phyloP scores from a whole-genome alignment of 139 green algal genomes.

The Asterochloris erici region DNA sequence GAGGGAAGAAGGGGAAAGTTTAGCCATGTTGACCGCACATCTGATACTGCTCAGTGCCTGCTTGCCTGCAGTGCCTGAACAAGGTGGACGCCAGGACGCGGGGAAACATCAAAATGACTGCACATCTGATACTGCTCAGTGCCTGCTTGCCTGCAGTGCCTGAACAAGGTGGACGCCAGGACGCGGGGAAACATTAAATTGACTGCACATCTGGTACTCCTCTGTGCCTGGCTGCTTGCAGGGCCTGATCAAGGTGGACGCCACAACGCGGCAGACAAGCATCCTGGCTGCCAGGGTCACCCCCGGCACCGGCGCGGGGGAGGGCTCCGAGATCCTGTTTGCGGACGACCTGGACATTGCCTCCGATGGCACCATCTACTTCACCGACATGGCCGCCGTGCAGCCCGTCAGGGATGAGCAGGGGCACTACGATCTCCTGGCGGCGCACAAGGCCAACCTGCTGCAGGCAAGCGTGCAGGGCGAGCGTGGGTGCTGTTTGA shows the following conservation, averaged over 20 bases:
- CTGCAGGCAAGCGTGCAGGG: too few species aligned
- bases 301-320: not conserved
- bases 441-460: too few species aligned
- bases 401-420: too few species aligned
- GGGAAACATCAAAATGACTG: not conserved
- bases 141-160: too few species aligned
- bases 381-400: constrained; percentile 3
- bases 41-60: too few species aligned
- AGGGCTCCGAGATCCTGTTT: constrained; percentile 2
- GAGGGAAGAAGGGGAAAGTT: too few species aligned
- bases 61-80: constrained; percentile 5
- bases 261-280: not conserved
- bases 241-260: not conserved
- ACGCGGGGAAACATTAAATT: not conserved
- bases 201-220: not conserved
- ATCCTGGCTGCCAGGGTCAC: constrained; percentile 1
- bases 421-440: too few species aligned
- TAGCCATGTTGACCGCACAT: too few species aligned
- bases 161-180: not conserved
- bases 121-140: too few species aligned
- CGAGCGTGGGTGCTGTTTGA: too few species aligned
- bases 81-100: not conserved
- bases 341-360: constrained; percentile 9
- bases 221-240: not conserved
- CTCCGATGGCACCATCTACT: constrained; percentile 13